Evolutionary conservation across 805 yeast genomes (phyloP).

Genomic region (Teunomyces barrocoloradensis): DNA sequence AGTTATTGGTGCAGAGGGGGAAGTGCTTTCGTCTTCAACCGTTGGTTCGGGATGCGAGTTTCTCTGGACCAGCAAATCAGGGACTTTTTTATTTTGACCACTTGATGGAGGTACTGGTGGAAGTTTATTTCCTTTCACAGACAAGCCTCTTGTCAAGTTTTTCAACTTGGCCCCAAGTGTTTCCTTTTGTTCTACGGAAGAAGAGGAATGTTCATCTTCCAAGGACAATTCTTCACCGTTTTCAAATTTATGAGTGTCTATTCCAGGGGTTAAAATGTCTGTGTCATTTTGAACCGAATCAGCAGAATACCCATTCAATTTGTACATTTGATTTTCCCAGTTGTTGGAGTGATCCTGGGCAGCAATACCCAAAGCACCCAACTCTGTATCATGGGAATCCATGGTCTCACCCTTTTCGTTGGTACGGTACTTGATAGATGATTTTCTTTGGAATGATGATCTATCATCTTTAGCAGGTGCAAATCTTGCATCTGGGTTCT

Average conservation of each 20-base stretch:
- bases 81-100: conserved; percentile 19
- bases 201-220: neutral
- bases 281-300: conserved; percentile 10
- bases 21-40: conserved; percentile 11
- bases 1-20: conserved; percentile 9
- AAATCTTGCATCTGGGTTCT: conserved; percentile 85
- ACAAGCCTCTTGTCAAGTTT: conserved; percentile 44
- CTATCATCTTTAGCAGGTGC: conserved; percentile 91
- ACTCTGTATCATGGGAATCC: conserved; percentile 10
- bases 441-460: conserved; percentile 72
- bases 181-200: conserved; percentile 6
- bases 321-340: conserved; percentile 69
- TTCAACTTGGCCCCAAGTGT: conserved; percentile 39
- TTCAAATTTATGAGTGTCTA: conserved; percentile 25
- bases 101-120: conserved; percentile 3
- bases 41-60: neutral
- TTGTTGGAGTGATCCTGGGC: conserved; percentile 76
- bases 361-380: conserved; percentile 70
- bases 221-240: neutral
- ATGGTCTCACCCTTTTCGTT: conserved; percentile 4
- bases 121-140: conserved; percentile 20
- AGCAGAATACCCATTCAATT: conserved; percentile 35
- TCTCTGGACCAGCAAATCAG: conserved; percentile 19
- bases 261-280: conserved; percentile 31
- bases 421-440: conserved; percentile 18